Conservation (phyloP, 441 rosid genomes). For the Arabidopsis hybrid region DNA sequence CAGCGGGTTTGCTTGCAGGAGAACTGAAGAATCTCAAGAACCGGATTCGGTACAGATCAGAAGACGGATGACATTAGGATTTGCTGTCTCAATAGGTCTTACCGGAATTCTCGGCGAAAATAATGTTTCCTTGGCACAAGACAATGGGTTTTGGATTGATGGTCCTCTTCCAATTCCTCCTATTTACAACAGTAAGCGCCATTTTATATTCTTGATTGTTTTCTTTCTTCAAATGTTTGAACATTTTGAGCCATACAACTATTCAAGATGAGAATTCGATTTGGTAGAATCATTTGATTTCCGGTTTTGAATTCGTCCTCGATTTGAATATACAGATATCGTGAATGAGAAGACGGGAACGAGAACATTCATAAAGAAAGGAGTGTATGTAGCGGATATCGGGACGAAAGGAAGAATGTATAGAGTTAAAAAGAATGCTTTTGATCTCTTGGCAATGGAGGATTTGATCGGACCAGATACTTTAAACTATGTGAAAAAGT, state of each 20-base stretch:
- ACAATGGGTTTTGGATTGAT: conserved; percentile 75
- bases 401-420: conserved; percentile 66
- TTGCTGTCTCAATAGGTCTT: conserved; percentile 60
- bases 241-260: too few relatives aligned
- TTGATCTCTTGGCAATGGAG: conserved; percentile 86
- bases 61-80: conserved; percentile 63
- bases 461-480: conserved; percentile 87
- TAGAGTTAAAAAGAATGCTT: conserved; percentile 76
- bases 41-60: conserved; percentile 53
- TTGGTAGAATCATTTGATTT: not conserved
- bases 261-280: not conserved
- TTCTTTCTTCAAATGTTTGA: too few relatives aligned
- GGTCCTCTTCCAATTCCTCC: conserved; percentile 71
- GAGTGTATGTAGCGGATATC: conserved; percentile 69
- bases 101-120: conserved; percentile 41
- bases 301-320: not conserved
- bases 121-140: conserved; percentile 63
- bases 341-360: conserved; percentile 79
- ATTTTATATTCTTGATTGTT: conserved; percentile 3
- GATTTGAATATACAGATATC: conserved; percentile 52
- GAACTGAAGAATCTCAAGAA: conserved; percentile 43
- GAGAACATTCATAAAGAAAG: conserved; percentile 74
- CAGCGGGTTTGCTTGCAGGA: conserved; percentile 33
- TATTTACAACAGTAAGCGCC: conserved; percentile 70
- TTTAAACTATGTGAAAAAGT: conserved; percentile 77